Base-by-base conservation (phyloP, 2,329 filamentous ascomycete genomes). In the Aspergillus sp. region DNA sequence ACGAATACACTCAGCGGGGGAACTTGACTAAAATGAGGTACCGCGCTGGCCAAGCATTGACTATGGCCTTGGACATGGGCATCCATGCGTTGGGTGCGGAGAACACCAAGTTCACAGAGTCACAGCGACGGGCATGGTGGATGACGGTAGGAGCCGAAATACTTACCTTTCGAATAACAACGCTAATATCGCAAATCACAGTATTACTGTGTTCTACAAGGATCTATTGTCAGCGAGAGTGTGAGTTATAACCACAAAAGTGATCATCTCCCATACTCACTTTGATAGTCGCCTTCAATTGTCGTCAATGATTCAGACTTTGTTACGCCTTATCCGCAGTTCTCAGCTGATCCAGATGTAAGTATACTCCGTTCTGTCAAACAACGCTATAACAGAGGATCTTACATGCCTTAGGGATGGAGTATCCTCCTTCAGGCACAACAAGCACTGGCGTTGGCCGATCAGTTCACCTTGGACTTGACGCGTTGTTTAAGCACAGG, bases 21-120 rank as follows among this genome's bases (percentile, higher is more conserved):
- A 77, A 77, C 51, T 59, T 76, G 14, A 60, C 70, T 5, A 77
- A 76, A 53, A 77, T 77, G 74, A 70, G 73, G 33, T 73, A 73
- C 54, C 71, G 74, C 48, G 72, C 74, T 3, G 66, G 73, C 7
- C 73, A 76, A 57, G 74, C 74, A 10, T 65, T 76, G 56, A 65
- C 72, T 4, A 65, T 73, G 53, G 73, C 74, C 13, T 63, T 75
- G 60, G 71, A 75, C n/a, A 71, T 75, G 59, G 71, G 66, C 36
- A 62, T 77, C 24, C 73, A 77, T 63, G 57, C 65, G 2, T 59
- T 68, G 19, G 57, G 63, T 2, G 63, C 61, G 9, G 65, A 69
- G 19, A 61, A 67, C 35, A 65, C 71, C 57, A 61, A 67, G 32
- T 74, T 66, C 46, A 58, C 70, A 6, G 74, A 77, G 56, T 73